These are phyloP conservation scores for Alloteropsis angusta DNA, from an alignment of 202 grass and related monocot species.

Conservation along the genomic window DNA sequence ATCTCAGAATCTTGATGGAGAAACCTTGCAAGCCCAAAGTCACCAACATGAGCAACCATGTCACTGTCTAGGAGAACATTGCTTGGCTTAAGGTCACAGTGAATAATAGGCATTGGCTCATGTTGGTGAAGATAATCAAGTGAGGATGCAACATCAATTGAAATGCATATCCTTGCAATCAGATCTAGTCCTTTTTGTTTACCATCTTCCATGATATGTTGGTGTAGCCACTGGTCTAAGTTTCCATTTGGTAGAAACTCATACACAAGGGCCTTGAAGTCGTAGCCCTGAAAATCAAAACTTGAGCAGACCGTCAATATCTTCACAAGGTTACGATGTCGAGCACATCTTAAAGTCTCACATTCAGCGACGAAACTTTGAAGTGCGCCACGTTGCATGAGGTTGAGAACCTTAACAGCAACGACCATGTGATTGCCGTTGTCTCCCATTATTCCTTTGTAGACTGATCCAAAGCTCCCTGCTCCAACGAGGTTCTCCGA, in stretches of 20 bases:
- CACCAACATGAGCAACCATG: slow-evolving; percentile 10
- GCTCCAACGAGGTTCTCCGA: slow-evolving; percentile 14
- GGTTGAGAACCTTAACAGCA: slow-evolving; percentile 26
- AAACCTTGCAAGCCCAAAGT: slow-evolving; percentile 32
- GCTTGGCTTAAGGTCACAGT: slow-evolving; percentile 27
- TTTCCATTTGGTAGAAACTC: slow-evolving; percentile 30
- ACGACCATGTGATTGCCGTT: not conserved
- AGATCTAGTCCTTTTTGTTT: not conserved
- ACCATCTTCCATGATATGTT: not conserved
- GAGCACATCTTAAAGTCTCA: not conserved
- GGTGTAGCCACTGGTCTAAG: slow-evolving; percentile 14
- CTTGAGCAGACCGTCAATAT: slow-evolving; percentile 25
- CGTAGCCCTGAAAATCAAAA: slow-evolving; percentile 5
- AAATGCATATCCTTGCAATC: slow-evolving; percentile 6
- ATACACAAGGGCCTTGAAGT: slow-evolving; percentile 27
- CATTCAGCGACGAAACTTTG: slow-evolving; percentile 22
- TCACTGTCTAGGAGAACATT: slow-evolving; percentile 15
- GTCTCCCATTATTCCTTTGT: not conserved
- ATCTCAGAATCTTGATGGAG: not conserved
- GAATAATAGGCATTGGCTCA: not conserved
- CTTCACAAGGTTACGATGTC: slow-evolving; percentile 24
- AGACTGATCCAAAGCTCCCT: slow-evolving; percentile 16
- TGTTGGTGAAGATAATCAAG: slow-evolving; percentile 27
- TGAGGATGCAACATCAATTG: slow-evolving; percentile 15
- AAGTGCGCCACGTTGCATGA: not conserved